Conservation (phyloP, 345 rosid species). For the Isatis tinctoria region DNA sequence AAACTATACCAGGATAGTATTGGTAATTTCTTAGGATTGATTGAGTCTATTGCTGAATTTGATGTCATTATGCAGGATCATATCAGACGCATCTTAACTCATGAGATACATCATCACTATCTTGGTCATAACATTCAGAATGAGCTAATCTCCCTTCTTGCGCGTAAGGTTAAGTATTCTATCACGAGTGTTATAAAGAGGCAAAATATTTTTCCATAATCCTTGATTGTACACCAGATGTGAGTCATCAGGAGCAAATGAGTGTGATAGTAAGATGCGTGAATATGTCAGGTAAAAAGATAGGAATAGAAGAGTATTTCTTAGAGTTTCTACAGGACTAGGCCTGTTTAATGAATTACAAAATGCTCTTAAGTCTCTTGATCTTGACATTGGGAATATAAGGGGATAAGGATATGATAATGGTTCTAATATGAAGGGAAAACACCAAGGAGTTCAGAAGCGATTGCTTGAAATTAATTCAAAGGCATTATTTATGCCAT, state of each 20-base stretch:
- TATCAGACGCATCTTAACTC: not conserved
- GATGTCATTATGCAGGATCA: slow-evolving; percentile 1
- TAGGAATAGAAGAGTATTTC: not conserved
- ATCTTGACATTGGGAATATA: too few species aligned
- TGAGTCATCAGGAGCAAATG: too few species aligned
- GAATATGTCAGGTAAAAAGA: not conserved
- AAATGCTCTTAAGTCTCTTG: too few species aligned
- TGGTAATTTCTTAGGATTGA: not conserved
- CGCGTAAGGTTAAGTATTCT: not conserved
- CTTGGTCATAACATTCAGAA: not conserved
- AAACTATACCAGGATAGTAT: not conserved
- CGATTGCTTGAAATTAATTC: too few species aligned
- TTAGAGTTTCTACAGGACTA: not conserved
- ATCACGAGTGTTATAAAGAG: not conserved
- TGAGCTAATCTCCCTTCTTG: not conserved
- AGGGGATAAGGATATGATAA: too few species aligned
- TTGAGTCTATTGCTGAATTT: not conserved
- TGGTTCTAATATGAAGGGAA: too few species aligned
- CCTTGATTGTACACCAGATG: not conserved
- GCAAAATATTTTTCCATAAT: not conserved
- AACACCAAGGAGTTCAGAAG: too few species aligned
- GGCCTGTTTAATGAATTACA: too few species aligned
- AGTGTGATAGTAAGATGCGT: not conserved
- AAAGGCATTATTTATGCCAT: too few species aligned
- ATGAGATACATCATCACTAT: too few species aligned